A percentile compares a stretch with the other conserved stretches of the same genome.
These are phyloP conservation scores for Fraxinus cuspidata DNA, from an alignment of 257 asterid species.

Conservation along the genomic window DNA sequence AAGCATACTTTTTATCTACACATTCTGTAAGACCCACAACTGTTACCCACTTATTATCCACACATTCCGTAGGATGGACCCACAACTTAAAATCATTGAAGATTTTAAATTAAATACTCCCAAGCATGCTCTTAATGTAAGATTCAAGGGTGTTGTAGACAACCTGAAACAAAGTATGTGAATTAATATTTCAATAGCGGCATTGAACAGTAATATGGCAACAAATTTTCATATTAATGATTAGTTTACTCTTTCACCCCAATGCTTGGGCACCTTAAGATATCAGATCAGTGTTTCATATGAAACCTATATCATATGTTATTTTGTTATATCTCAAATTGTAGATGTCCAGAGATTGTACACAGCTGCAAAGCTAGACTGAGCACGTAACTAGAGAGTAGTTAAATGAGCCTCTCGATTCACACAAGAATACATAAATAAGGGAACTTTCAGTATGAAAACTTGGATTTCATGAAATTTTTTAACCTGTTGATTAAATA, in stretches of 20 bases:
- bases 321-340: not conserved
- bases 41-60: no score
- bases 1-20: no score
- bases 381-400: not conserved
- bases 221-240: not conserved
- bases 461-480: not conserved
- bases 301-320: not conserved
- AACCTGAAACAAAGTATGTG: not conserved
- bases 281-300: not conserved
- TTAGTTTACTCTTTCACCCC: not conserved
- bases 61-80: no score
- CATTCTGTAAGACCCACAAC: no score
- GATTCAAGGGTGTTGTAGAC: not conserved
- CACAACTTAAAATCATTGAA: no score
- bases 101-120: no score
- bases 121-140: not conserved
- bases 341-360: not conserved
- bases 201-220: not conserved
- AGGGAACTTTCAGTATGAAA: not conserved
- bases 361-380: not conserved
- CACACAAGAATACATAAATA: not conserved
- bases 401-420: not conserved
- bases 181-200: not conserved
- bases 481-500: not conserved
- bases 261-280: no score